Conservation (phyloP, 352 stramenopile species). For the Phytophthora brassicae region DNA sequence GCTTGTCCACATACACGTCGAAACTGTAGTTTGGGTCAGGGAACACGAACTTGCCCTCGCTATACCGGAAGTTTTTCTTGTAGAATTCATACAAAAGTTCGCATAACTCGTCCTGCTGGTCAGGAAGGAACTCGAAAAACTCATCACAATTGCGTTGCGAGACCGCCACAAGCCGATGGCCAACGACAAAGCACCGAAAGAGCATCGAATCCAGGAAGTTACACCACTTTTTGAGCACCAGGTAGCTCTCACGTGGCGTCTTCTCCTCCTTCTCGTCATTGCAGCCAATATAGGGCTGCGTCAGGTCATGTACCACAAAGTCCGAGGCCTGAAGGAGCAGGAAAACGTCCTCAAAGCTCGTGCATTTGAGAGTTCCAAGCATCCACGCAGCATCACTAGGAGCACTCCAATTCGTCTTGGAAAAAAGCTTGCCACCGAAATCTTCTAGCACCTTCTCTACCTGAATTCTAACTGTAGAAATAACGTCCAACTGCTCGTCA, state of each 20-base stretch:
- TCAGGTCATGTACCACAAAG: slow-evolving; percentile 92
- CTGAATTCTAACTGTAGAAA: slow-evolving; percentile 46
- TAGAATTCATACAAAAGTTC: slow-evolving; percentile 74
- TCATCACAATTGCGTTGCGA: slow-evolving; percentile 92
- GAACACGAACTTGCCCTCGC: slow-evolving; percentile 38
- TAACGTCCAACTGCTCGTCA: slow-evolving; percentile 26
- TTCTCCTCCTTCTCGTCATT: slow-evolving; percentile 20
- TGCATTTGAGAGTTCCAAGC: slow-evolving; percentile 75
- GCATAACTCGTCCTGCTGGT: slow-evolving; percentile 72
- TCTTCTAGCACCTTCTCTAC: slow-evolving; percentile 66
- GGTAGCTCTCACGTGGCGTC: slow-evolving; percentile 36
- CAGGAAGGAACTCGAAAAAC: slow-evolving; percentile 89
- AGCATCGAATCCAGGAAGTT: slow-evolving; percentile 95
- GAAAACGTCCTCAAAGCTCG: slow-evolving; percentile 82
- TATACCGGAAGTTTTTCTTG: slow-evolving; percentile 41
- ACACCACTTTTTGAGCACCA: slow-evolving; percentile 96
- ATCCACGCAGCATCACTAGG: slow-evolving; percentile 95
- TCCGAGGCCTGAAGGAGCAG: slow-evolving; percentile 82
- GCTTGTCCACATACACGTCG: slow-evolving; percentile 95
- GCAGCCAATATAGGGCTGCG: slow-evolving; percentile 78
- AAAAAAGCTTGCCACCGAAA: slow-evolving; percentile 74
- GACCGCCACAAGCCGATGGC: slow-evolving; percentile 80
- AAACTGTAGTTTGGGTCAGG: slow-evolving; percentile 88
- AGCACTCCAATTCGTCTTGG: slow-evolving; percentile 95
- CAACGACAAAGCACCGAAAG: slow-evolving; percentile 93